Conservation (phyloP, 2,329 filamentous ascomycete genomes). For the Pseudogymnoascus sp. region DNA sequence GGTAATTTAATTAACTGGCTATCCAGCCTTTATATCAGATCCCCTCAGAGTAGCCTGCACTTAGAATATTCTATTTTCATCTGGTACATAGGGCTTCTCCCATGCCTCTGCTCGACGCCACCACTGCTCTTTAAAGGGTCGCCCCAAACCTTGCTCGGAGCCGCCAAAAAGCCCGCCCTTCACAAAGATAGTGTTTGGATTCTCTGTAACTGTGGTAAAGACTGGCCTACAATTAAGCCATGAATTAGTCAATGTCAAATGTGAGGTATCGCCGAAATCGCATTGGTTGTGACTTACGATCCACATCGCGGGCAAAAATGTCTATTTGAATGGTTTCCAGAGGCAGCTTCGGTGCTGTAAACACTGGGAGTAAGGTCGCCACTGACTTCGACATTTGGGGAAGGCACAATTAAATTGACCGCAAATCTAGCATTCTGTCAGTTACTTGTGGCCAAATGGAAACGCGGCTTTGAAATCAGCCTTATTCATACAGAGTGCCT, state of each 20-base stretch:
- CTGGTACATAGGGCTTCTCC: slow-evolving; percentile 12
- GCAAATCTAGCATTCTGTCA: slow-evolving; percentile 1
- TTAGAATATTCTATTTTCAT: neutral
- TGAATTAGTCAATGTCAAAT: neutral
- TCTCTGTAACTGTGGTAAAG: slow-evolving; percentile 9
- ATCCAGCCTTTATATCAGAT: neutral
- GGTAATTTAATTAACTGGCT: neutral
- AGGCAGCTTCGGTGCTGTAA: slow-evolving; percentile 12
- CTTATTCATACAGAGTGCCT: neutral
- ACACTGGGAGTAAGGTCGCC: slow-evolving; percentile 11
- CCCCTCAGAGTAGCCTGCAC: neutral
- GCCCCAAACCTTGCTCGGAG: slow-evolving; percentile 9
- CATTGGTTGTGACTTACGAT: slow-evolving; percentile 10
- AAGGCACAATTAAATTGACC: slow-evolving; percentile 12
- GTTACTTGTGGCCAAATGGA: neutral
- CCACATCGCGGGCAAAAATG: slow-evolving; percentile 16
- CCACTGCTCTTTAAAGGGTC: slow-evolving; percentile 13
- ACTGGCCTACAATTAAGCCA: slow-evolving; percentile 9
- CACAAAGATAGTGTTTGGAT: slow-evolving; percentile 9
- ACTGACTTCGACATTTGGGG: slow-evolving; percentile 11
- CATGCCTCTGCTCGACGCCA: slow-evolving; percentile 15
- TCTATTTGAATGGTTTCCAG: slow-evolving; percentile 13
- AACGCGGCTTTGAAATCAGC: neutral
- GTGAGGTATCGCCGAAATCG: neutral
- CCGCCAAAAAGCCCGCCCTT: slow-evolving; percentile 16